A percentile compares a stretch with the other conserved stretches of the same genome.
Conservation (phyloP, 768 basidiomycete genomes). For the Xanthoconium purpureum region DNA sequence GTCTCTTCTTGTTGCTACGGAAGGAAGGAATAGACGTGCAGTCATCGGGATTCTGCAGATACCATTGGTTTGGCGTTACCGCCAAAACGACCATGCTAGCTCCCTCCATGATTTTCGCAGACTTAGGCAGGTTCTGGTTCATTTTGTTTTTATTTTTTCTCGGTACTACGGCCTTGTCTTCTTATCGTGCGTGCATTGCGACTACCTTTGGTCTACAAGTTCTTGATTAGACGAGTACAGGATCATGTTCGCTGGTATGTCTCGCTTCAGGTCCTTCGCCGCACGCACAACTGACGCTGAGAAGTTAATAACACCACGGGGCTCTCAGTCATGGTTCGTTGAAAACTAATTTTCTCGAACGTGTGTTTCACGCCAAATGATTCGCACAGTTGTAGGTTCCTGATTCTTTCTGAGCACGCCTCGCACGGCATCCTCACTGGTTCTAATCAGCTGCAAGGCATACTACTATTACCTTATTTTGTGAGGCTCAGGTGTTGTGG, state of each 20-base stretch:
- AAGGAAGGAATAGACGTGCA: background rate
- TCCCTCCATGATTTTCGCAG: background rate
- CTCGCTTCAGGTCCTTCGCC: background rate
- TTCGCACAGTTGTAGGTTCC: slow-evolving; percentile 17
- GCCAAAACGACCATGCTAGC: background rate
- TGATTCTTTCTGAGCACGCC: background rate
- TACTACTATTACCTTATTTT: slow-evolving; percentile 24
- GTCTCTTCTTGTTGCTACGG: background rate
- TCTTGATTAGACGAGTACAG: slow-evolving; percentile 4
- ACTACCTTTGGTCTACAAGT: background rate
- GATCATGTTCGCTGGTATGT: slow-evolving; percentile 15
- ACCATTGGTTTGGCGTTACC: slow-evolving; percentile 16
- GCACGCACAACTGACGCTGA: background rate
- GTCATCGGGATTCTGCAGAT: slow-evolving; percentile 3
- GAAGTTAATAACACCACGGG: slow-evolving; percentile 22
- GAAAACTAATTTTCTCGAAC: background rate
- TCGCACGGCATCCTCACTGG: background rate
- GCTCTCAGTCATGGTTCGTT: slow-evolving; percentile 17
- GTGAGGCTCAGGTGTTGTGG: slow-evolving; percentile 1
- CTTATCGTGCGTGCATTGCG: slow-evolving; percentile 10
- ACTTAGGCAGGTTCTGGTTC: slow-evolving; percentile 10
- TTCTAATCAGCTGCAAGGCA: slow-evolving; percentile 14
- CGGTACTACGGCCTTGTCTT: slow-evolving; percentile 27
- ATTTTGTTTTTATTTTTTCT: slow-evolving; percentile 19
- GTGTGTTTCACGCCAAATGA: background rate